These are phyloP conservation scores for Suillus fuscotomentosus DNA, from an alignment of 768 basidiomycete genomes.

Conservation along the genomic window DNA sequence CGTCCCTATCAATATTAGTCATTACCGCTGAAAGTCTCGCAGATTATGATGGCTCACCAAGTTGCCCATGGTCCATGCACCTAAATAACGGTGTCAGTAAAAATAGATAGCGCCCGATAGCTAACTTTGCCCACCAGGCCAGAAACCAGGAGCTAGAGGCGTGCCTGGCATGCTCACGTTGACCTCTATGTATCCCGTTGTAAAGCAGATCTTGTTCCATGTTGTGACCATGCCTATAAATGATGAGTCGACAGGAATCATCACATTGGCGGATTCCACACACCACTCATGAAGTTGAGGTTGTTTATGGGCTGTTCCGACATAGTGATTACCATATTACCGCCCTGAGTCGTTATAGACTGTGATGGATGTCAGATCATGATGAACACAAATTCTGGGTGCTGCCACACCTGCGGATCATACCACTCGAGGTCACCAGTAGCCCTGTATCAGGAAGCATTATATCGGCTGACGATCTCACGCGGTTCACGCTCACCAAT, in stretches of 20 bases:
- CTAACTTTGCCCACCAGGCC: slow-evolving; percentile 66
- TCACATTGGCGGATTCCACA: slow-evolving; percentile 19
- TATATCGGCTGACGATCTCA: not conserved
- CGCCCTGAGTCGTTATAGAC: slow-evolving; percentile 72
- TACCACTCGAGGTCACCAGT: slow-evolving; percentile 88
- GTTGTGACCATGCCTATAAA: slow-evolving; percentile 64
- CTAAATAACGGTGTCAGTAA: slow-evolving; percentile 26
- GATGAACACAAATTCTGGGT: not conserved
- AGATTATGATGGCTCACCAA: slow-evolving; percentile 29
- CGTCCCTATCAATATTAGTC: slow-evolving; percentile 52
- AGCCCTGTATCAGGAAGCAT: slow-evolving; percentile 33
- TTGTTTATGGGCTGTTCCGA: slow-evolving; percentile 67
- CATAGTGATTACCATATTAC: slow-evolving; percentile 81
- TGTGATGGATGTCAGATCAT: slow-evolving; percentile 20
- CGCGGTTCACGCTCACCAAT: slow-evolving; percentile 49
- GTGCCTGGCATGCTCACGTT: slow-evolving; percentile 73
- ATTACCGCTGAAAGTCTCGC: slow-evolving; percentile 8
- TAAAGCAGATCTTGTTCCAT: slow-evolving; percentile 97
- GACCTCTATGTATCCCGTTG: slow-evolving; percentile 86
- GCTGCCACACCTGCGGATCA: slow-evolving; percentile 54
- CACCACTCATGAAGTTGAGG: slow-evolving; percentile 82
- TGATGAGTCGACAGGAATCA: slow-evolving; percentile 7
- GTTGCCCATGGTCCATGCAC: slow-evolving; percentile 80
- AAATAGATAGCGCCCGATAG: slow-evolving; percentile 9
- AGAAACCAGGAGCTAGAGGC: slow-evolving; percentile 63